A percentile compares a stretch with the other conserved stretches of the same genome.
Conservation (phyloP, 805 yeast genomes). For the Schwanniomyces sp. region DNA sequence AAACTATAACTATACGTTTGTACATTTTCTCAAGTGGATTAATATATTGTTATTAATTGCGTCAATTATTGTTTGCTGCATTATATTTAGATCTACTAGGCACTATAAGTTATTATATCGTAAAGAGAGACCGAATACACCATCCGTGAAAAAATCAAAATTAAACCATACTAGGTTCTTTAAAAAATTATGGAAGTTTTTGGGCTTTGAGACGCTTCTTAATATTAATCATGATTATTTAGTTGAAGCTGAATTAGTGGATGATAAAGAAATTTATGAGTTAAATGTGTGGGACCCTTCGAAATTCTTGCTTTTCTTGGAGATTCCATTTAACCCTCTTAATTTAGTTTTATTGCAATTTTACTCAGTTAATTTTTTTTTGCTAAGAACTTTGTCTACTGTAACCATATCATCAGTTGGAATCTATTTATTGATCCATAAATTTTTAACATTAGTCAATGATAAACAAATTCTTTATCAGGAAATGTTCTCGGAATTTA, state of each 20-base stretch:
- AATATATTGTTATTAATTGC: not conserved
- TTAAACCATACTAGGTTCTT: constrained; percentile 1
- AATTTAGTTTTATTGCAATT: constrained; percentile 45
- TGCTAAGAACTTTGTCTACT: constrained; percentile 12
- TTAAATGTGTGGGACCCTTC: constrained; percentile 69
- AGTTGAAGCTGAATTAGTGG: constrained; percentile 10
- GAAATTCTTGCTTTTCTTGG: constrained; percentile 50
- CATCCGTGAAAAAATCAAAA: constrained; percentile 15
- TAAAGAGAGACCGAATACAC: constrained; percentile 22
- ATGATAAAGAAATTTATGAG: constrained; percentile 48
- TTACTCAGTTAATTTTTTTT: constrained; percentile 20
- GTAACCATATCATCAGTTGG: constrained; percentile 22
- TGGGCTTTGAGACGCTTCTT: constrained; percentile 8
- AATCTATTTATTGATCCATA: constrained; percentile 38
- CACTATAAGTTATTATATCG: constrained; percentile 34
- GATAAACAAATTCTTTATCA: constrained; percentile 62
- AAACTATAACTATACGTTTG: not conserved
- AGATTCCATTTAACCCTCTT: constrained; percentile 60
- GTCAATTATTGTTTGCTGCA: not conserved
- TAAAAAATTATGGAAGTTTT: constrained; percentile 2
- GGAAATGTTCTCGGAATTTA: constrained; percentile 64
- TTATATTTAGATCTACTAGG: constrained; percentile 14
- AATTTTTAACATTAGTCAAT: constrained; percentile 47
- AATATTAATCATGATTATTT: constrained; percentile 19
- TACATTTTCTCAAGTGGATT: not conserved